A percentile compares a stretch with the other conserved stretches of the same genome.
Evolutionary conservation across 1,139 yeast genomes (phyloP).

Genomic region (Blastobotrys niveus): DNA sequence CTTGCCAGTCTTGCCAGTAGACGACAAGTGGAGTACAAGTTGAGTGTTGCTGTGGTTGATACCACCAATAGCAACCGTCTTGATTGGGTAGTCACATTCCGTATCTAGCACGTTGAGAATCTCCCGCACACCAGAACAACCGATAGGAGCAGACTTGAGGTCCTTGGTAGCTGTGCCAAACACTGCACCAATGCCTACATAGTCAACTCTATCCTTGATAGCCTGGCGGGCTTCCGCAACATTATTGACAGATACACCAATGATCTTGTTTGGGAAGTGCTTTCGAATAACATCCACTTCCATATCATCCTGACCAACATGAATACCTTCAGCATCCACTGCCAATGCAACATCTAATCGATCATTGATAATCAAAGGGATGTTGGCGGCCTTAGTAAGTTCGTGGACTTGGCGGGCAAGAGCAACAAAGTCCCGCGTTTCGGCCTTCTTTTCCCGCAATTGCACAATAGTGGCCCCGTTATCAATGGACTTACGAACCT

Average conservation of each 20-base stretch:
- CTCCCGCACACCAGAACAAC: slow-evolving; percentile 59
- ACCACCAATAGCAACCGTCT: slow-evolving; percentile 84
- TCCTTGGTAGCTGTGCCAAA: slow-evolving; percentile 71
- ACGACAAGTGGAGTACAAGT: slow-evolving; percentile 49
- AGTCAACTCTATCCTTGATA: slow-evolving; percentile 58
- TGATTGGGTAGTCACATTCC: slow-evolving; percentile 34
- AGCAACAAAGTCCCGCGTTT: slow-evolving; percentile 60
- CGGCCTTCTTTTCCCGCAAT: slow-evolving; percentile 70
- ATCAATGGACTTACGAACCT: slow-evolving; percentile 51
- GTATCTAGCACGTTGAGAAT: slow-evolving; percentile 47
- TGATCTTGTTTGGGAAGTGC: slow-evolving; percentile 62
- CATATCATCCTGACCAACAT: slow-evolving; percentile 93
- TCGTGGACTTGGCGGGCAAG: slow-evolving; percentile 58
- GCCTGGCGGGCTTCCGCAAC: slow-evolving; percentile 55
- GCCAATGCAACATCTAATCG: slow-evolving; percentile 88
- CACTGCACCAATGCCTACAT: slow-evolving; percentile 82
- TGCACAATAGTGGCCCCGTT: slow-evolving; percentile 81
- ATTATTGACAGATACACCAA: slow-evolving; percentile 72
- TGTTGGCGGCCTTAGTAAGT: slow-evolving; percentile 51
- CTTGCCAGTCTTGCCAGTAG: slow-evolving; percentile 36
- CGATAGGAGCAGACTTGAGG: slow-evolving; percentile 49
- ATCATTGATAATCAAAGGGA: slow-evolving; percentile 84
- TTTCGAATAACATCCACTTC: slow-evolving; percentile 51
- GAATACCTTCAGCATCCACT: slow-evolving; percentile 85
- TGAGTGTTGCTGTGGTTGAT: slow-evolving; percentile 60